Percentiles rank a stretch among this genome's conserved stretches.
Conservation (phyloP, 768 basidiomycete species). For the Lentinus tigrinus region DNA sequence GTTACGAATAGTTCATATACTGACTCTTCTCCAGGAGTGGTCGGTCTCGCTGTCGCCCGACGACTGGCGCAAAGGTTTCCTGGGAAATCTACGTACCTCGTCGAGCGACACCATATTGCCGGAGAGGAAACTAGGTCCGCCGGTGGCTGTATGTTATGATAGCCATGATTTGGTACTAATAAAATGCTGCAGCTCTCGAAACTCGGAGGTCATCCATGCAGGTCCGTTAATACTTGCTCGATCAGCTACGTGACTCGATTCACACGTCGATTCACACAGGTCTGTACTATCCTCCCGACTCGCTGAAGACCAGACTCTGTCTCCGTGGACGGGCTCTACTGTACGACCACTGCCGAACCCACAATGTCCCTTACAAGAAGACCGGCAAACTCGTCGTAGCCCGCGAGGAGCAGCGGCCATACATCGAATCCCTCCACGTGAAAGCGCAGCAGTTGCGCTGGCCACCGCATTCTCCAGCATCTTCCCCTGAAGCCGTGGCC, state of each 20-base stretch:
- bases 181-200: conserved; percentile 63
- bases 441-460: conserved; percentile 58
- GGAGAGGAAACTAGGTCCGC: conserved; percentile 86
- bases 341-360: conserved; percentile 67
- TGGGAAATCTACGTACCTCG: conserved; percentile 68
- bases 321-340: conserved; percentile 83
- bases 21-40: conserved; percentile 51
- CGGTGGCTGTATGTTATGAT: not conserved
- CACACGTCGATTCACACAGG: conserved; percentile 44
- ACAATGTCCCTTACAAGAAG: conserved; percentile 67
- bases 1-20: not conserved
- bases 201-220: conserved; percentile 94
- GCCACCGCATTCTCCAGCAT: conserved; percentile 41
- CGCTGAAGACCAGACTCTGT: conserved; percentile 84
- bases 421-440: conserved; percentile 66
- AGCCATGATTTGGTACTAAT: not conserved
- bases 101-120: conserved; percentile 71
- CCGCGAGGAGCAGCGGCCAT: conserved; percentile 57
- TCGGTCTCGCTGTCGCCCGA: conserved; percentile 86
- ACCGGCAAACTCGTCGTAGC: conserved; percentile 92
- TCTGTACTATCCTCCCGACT: conserved; percentile 79
- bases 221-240: conserved; percentile 39
- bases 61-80: conserved; percentile 64
- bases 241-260: not conserved
- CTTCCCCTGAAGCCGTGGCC: conserved; percentile 31